These are phyloP conservation scores for Lojkania enalia DNA, from an alignment of 2,329 filamentous ascomycete genomes.

Conservation along the genomic window DNA sequence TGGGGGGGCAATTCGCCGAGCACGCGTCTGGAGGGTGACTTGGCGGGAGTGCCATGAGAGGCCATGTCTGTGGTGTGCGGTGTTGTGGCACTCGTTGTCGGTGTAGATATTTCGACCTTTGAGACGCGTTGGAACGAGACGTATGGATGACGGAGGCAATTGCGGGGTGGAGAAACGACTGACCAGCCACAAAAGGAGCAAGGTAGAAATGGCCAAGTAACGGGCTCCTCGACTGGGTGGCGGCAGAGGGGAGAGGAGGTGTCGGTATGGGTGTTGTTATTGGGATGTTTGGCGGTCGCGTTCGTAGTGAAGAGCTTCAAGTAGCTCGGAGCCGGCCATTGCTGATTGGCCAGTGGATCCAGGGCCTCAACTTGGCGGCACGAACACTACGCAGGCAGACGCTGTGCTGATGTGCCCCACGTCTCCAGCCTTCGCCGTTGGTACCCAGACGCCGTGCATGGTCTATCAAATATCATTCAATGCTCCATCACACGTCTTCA, in stretches of 20 bases:
- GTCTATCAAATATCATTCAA: too few relatives aligned
- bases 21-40: constrained; percentile 38
- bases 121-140: constrained; percentile 27
- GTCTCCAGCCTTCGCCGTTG: too few relatives aligned
- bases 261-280: constrained; percentile 20
- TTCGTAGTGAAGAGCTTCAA: constrained; percentile 24
- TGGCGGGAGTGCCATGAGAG: constrained; percentile 29
- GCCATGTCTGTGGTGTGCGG: constrained; percentile 30
- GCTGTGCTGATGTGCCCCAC: too few relatives aligned
- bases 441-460: too few relatives aligned
- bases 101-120: constrained; percentile 10
- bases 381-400: too few relatives aligned
- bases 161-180: constrained; percentile 1
- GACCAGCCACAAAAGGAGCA: constrained; percentile 1
- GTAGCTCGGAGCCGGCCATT: constrained; percentile 6
- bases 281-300: constrained; percentile 23
- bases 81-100: constrained; percentile 26
- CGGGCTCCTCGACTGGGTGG: constrained; percentile 7
- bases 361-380: background rate
- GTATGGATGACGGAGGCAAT: constrained; percentile 11
- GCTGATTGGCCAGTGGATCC: constrained; percentile 4
- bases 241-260: constrained; percentile 8
- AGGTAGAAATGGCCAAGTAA: constrained; percentile 9
- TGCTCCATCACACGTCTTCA: too few relatives aligned
- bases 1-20: constrained; percentile 41